phyloP scores from a whole-genome alignment of 306 rosid species.

The Rosa rugosa region DNA sequence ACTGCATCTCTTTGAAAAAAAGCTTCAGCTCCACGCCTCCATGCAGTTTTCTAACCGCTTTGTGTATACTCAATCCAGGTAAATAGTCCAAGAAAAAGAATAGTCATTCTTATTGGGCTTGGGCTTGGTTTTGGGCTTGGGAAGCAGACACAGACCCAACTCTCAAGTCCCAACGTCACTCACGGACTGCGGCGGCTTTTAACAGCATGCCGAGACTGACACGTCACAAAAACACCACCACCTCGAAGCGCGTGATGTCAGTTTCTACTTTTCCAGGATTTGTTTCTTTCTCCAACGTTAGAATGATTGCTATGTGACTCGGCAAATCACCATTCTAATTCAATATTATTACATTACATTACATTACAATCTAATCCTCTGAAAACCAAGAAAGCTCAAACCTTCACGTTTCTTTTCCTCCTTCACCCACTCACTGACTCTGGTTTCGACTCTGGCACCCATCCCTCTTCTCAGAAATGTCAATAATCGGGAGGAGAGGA shows the following conservation, averaged over 20 bases:
- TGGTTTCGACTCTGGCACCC: neutral
- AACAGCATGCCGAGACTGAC: neutral
- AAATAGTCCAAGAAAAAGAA: too few relatives aligned
- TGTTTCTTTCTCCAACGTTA: neutral
- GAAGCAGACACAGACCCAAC: neutral
- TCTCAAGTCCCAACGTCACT: neutral
- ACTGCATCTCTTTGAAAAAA: too few relatives aligned
- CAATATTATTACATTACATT: neutral
- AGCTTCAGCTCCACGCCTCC: too few relatives aligned
- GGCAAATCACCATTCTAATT: neutral
- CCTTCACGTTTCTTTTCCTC: neutral
- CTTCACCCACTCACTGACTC: neutral
- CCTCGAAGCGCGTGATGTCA: constrained; percentile 8
- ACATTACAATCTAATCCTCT: neutral
- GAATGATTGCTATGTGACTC: neutral
- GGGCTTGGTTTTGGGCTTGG: neutral
- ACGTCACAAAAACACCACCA: neutral
- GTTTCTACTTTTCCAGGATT: neutral
- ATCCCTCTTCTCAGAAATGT: constrained; percentile 46
- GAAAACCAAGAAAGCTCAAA: neutral
- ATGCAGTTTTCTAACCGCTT: too few relatives aligned
- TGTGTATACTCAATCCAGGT: too few relatives aligned
- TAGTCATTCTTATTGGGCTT: too few relatives aligned
- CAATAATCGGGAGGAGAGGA: constrained; percentile 49
- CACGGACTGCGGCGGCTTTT: constrained; percentile 3